Evolutionary conservation across 441 rosid species (phyloP).

Genomic region (California macrophylla): DNA sequence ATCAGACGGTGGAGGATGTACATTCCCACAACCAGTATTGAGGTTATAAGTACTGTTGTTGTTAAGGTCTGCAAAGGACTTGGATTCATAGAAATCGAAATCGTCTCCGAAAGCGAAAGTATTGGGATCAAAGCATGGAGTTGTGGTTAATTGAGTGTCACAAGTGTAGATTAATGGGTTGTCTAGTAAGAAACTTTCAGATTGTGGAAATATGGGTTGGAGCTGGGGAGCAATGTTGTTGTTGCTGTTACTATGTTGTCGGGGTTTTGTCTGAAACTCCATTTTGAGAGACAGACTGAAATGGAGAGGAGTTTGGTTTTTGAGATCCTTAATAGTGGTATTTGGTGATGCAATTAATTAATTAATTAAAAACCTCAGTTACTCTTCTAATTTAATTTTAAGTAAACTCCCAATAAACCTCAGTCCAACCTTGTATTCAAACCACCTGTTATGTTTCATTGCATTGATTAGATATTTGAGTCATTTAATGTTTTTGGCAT

Average conservation of each 20-base stretch:
- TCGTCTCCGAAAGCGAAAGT: slow-evolving; percentile 29
- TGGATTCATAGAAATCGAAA: slow-evolving; percentile 46
- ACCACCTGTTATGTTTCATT: not conserved
- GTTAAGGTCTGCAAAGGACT: slow-evolving; percentile 31
- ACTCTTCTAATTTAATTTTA: not conserved
- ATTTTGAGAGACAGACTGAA: not conserved
- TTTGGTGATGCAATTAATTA: not conserved
- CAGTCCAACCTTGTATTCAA: not conserved
- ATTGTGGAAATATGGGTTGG: not conserved
- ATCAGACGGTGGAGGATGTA: slow-evolving; percentile 5
- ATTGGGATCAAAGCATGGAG: slow-evolving; percentile 28
- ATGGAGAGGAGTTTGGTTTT: not conserved
- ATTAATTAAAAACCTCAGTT: not conserved
- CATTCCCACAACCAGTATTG: slow-evolving; percentile 1
- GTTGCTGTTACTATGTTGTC: not conserved
- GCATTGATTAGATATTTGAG: not conserved
- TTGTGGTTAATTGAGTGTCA: slow-evolving; percentile 6
- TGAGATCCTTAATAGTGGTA: not conserved
- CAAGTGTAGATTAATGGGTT: not conserved
- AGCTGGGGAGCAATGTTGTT: not conserved
- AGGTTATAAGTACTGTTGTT: not conserved
- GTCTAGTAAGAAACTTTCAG: not conserved
- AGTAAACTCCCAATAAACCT: not conserved
- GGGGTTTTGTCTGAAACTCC: not conserved
- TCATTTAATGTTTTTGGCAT: too few species aligned